Conservation (phyloP, 108 stramenopile species). For the Skeletonema marinoi region DNA sequence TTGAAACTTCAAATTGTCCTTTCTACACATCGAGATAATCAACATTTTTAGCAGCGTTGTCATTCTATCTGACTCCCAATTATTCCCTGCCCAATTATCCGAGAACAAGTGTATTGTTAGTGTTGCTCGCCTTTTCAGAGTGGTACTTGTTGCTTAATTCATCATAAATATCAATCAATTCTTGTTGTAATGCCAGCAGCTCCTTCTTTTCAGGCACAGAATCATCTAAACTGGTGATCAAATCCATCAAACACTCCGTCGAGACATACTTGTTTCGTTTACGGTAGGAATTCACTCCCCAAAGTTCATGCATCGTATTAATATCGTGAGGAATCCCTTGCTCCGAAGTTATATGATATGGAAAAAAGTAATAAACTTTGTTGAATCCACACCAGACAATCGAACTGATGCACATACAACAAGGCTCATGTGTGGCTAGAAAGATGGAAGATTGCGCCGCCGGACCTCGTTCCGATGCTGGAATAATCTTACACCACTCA, state of each 20-base stretch:
- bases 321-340: slow-evolving; percentile 70
- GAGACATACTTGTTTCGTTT: slow-evolving; percentile 56
- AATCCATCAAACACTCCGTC: slow-evolving; percentile 48
- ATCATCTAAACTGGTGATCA: slow-evolving; percentile 44
- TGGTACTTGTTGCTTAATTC: slow-evolving; percentile 54
- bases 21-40: not conserved
- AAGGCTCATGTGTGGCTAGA: slow-evolving; percentile 64
- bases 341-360: slow-evolving; percentile 46
- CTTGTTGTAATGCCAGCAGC: slow-evolving; percentile 18
- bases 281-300: slow-evolving; percentile 65
- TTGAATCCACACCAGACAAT: slow-evolving; percentile 63
- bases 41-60: not conserved
- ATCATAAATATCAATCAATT: slow-evolving; percentile 44
- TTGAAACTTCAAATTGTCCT: no score
- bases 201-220: slow-evolving; percentile 41
- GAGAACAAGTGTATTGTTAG: slow-evolving; percentile 51
- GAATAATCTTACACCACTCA: slow-evolving; percentile 44
- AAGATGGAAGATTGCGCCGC: slow-evolving; percentile 46
- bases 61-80: no score
- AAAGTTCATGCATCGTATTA: slow-evolving; percentile 67
- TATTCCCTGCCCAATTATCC: slow-evolving; percentile 15
- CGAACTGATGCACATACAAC: slow-evolving; percentile 63
- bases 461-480: slow-evolving; percentile 45
- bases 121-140: slow-evolving; percentile 49
- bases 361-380: slow-evolving; percentile 54